Percentiles rank a stretch among this genome's conserved stretches.
Conservation (phyloP, 225 moss, liverwort and hornwort species). For the Pseudisothecium myosuroides region DNA sequence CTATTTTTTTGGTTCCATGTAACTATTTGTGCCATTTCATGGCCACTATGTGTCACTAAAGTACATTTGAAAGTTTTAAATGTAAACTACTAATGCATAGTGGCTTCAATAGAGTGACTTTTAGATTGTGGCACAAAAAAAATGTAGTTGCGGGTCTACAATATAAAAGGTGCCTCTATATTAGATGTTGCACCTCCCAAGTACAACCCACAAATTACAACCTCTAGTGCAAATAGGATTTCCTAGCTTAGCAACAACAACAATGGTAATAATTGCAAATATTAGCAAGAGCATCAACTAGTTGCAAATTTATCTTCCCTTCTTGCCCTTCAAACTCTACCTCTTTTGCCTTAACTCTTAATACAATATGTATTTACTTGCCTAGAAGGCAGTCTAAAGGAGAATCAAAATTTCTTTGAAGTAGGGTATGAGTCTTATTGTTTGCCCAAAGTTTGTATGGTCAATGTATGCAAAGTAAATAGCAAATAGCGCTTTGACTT, state of each 20-base stretch:
- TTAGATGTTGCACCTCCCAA: background rate
- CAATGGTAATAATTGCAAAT: background rate
- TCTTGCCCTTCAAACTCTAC: background rate
- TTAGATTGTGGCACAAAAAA: fast-evolving
- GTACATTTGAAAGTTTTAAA: background rate
- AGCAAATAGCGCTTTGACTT: background rate
- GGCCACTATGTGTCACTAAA: background rate
- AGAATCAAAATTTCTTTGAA: too few species aligned
- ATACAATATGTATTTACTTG: too few species aligned
- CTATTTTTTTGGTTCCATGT: background rate
- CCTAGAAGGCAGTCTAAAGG: fast-evolving
- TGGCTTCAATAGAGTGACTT: background rate
- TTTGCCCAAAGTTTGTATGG: too few species aligned
- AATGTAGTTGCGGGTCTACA: fast-evolving
- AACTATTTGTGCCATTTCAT: background rate
- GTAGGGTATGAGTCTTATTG: too few species aligned
- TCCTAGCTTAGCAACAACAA: background rate
- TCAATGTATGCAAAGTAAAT: fast-evolving
- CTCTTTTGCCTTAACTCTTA: background rate
- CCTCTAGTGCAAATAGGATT: too few species aligned
- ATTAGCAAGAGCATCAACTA: background rate
- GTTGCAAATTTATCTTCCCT: fast-evolving
- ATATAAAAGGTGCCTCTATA: background rate
- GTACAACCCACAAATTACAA: fast-evolving
- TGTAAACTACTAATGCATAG: background rate